A percentile compares a stretch with the other conserved stretches of the same genome.
These are phyloP conservation scores for Vaccinium corymbosum DNA, from an alignment of 148 eudicot species.

Conservation along the genomic window DNA sequence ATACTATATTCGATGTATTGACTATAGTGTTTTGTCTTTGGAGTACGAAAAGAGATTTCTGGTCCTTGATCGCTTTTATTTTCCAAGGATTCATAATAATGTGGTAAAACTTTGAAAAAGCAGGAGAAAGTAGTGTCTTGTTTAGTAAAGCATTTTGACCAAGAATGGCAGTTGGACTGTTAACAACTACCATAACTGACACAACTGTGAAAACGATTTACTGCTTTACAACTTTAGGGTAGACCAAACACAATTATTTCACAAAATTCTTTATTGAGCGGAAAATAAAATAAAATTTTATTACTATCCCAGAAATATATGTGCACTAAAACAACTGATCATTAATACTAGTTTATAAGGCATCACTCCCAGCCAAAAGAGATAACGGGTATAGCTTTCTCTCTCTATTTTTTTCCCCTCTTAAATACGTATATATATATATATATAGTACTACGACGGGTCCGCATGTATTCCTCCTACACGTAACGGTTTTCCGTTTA, in stretches of 20 bases:
- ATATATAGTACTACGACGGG: background rate
- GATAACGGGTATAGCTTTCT: background rate
- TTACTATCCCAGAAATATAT: background rate
- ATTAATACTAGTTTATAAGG: background rate
- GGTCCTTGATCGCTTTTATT: background rate
- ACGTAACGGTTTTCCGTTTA: no score
- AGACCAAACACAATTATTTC: background rate
- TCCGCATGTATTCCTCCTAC: background rate
- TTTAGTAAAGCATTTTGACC: background rate
- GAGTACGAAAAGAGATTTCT: background rate
- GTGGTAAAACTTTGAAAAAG: conserved; percentile 5
- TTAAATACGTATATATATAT: background rate
- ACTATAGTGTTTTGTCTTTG: background rate
- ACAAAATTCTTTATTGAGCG: no score
- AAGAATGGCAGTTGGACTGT: conserved; percentile 19
- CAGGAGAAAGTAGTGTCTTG: background rate
- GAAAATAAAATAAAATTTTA: no score
- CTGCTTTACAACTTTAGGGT: background rate
- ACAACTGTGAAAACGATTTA: conserved; percentile 17
- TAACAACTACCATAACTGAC: conserved; percentile 41
- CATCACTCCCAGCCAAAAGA: background rate
- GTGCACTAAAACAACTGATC: background rate
- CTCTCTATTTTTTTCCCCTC: background rate
- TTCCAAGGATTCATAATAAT: conserved; percentile 10
- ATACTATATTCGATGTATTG: background rate